Percentiles rank a stretch among this genome's conserved stretches.
Evolutionary conservation across 306 rosid species (phyloP).

Genomic region (Citrullus amarus): DNA sequence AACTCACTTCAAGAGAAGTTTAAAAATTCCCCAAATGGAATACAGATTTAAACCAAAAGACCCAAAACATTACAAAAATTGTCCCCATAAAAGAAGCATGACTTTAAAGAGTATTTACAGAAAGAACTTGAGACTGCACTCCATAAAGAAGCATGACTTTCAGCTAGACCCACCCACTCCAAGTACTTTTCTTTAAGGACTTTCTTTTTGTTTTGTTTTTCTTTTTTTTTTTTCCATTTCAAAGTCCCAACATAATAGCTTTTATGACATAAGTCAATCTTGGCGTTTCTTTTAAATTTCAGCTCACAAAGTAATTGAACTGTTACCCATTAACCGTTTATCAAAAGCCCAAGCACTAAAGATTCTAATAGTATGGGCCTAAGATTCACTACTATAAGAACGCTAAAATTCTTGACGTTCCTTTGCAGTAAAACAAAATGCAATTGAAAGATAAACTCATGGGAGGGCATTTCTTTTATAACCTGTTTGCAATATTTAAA

Average conservation of each 20-base stretch:
- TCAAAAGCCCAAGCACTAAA: neutral
- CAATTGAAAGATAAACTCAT: neutral
- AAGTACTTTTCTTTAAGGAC: neutral
- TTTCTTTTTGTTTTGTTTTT: neutral
- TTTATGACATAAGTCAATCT: neutral
- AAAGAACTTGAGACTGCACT: neutral
- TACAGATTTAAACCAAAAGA: neutral
- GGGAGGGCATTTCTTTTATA: neutral
- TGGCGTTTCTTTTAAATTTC: neutral
- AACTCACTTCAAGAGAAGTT: neutral
- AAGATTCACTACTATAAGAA: neutral
- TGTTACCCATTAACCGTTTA: neutral
- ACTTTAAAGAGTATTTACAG: neutral
- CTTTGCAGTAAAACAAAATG: neutral
- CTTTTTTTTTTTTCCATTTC: neutral
- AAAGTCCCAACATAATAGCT: neutral
- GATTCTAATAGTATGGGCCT: neutral
- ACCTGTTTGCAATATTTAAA: neutral
- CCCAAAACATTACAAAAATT: neutral
- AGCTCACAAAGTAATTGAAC: neutral
- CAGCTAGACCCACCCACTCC: neutral
- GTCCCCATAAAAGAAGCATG: neutral
- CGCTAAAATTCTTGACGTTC: neutral
- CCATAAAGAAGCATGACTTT: neutral
- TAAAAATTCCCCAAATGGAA: neutral